Percentiles rank a stretch among this genome's conserved stretches.
Conservation (phyloP, 345 rosid genomes). For the Orychophragmus violaceus region DNA sequence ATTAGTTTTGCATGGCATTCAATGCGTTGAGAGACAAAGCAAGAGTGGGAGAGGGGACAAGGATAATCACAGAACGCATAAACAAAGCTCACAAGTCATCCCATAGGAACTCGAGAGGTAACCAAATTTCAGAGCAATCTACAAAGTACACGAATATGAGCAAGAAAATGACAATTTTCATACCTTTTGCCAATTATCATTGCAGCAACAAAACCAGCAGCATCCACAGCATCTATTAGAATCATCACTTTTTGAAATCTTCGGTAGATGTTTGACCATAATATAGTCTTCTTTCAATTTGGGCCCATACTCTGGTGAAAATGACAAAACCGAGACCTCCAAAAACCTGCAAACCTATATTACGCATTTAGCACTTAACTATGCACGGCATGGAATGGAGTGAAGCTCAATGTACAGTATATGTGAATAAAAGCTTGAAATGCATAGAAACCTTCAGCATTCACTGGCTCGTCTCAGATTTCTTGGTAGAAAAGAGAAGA, state of each 20-base stretch:
- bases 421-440: neutral
- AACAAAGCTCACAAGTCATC: neutral
- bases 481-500: constrained; percentile 16
- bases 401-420: constrained; percentile 4
- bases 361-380: constrained; percentile 31
- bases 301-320: constrained; percentile 91
- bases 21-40: neutral
- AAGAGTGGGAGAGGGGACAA: neutral
- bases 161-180: constrained; percentile 20
- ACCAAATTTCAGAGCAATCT: neutral
- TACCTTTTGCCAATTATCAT: constrained; percentile 99
- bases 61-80: too few species aligned
- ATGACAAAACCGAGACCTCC: constrained; percentile 95
- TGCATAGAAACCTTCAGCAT: neutral
- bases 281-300: constrained; percentile 93
- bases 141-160: neutral
- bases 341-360: constrained; percentile 93
- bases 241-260: constrained; percentile 51
- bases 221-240: constrained; percentile 66
- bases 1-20: neutral
- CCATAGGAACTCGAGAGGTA: neutral
- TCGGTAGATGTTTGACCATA: constrained; percentile 89
- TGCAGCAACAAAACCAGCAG: constrained; percentile 77
- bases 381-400: constrained; percentile 9
- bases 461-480: constrained; percentile 2